Base-by-base conservation (phyloP, 441 rosid genomes). In the Kokia cookei region DNA sequence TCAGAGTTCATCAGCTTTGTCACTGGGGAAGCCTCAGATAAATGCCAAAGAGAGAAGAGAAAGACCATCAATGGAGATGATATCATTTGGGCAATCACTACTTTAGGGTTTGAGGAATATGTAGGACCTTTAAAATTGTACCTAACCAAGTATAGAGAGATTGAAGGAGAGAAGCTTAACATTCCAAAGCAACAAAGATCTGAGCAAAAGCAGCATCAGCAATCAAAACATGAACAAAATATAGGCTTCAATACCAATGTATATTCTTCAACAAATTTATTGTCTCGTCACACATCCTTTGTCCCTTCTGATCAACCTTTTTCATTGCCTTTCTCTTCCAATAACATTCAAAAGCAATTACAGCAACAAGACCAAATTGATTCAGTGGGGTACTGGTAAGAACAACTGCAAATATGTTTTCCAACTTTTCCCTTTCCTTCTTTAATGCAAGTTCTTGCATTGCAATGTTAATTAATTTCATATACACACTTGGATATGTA, bases 1-100 rank as follows among this genome's bases (percentile, higher is more conserved):
- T 92, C 94, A 0, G 92, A 90, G 83, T 92, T 92, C 85, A 90
- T 92, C 1, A 89, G 97, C 79, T 90, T 92, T 17, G 89, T 90
- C 5, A 88, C 91, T 0, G 90, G 94, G 12, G 93, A 92, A 76
- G 96, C 97, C 9, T 92, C 93, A 0, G 96, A 91, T 59, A 92
- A 89, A 76, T 92, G 96, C 74, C 93, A 88, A 54, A 77, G 91
- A 73, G 96, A 90, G 65, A 92, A 88, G 65, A 80, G 93, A 47
- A 89, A 89, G 80, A 91, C 97, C 2, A 88, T 90, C 22, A 92
- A 92, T 15, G 94, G 96, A 8, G 96, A 89, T 53, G 94, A 90
- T 12, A 85, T 90, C 64, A 85, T 89, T 7, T 91, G 93, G 93
- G 91, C 96, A 0, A 89, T 88, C 69, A 89, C 93, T 3, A 89